phyloP scores from a whole-genome alignment of 768 basidiomycete genomes.

The Serendipita indica region DNA sequence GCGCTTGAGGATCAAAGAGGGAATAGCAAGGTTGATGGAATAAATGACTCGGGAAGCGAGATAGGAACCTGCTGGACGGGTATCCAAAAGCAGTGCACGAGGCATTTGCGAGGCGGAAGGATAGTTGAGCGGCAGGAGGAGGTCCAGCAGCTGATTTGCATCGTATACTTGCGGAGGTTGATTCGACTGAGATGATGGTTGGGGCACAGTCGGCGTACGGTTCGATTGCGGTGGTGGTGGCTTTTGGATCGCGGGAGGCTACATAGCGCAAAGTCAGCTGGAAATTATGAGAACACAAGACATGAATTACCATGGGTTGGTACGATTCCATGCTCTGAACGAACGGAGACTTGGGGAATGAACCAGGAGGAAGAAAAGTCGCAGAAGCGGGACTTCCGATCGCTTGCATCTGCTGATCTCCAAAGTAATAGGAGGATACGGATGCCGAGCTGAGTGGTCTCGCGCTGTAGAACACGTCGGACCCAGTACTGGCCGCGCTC shows the following conservation, averaged over 20 bases:
- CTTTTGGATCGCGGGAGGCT: not conserved
- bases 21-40: conserved; percentile 76
- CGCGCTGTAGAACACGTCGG: conserved; percentile 5
- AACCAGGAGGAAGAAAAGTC: not conserved
- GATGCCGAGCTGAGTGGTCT: not conserved
- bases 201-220: conserved; percentile 18
- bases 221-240: conserved; percentile 14
- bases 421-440: conserved; percentile 7
- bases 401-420: not conserved
- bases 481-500: conserved; percentile 1
- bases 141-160: not conserved
- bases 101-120: conserved; percentile 33
- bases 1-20: conserved; percentile 80
- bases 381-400: not conserved
- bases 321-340: not conserved
- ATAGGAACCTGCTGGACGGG: conserved; percentile 54
- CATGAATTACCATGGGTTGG: not conserved
- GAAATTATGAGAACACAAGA: not conserved
- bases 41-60: conserved; percentile 46
- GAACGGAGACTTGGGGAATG: conserved; percentile 1
- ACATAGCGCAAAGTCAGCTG: not conserved
- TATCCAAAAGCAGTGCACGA: conserved; percentile 68
- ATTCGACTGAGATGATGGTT: conserved; percentile 14
- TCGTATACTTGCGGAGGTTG: not conserved
- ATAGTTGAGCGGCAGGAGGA: conserved; percentile 22